phyloP scores from a whole-genome alignment of 2,329 filamentous ascomycete genomes.

The Sodiomyces alkalinus region DNA sequence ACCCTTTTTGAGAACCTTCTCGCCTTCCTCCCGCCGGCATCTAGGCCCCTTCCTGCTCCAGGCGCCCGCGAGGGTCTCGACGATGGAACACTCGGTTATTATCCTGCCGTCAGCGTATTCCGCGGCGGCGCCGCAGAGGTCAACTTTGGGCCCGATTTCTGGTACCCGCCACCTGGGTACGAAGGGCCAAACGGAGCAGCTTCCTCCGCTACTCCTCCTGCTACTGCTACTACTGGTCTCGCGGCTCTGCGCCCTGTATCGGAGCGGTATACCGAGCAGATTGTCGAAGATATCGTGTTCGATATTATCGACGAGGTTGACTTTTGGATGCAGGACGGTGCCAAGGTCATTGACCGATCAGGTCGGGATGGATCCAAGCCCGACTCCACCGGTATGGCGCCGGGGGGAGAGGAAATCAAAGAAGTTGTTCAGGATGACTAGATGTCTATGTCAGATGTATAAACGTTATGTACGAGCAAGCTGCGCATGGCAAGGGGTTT shows the following conservation, averaged over 20 bases:
- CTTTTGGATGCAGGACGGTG: constrained; percentile 62
- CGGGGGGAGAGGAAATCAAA: constrained; percentile 43
- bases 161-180: constrained; percentile 59
- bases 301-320: constrained; percentile 92
- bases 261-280: constrained; percentile 80
- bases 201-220: no score
- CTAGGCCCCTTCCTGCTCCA: constrained; percentile 52
- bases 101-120: constrained; percentile 85
- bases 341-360: constrained; percentile 29
- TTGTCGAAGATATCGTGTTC: constrained; percentile 85
- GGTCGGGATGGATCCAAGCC: constrained; percentile 20
- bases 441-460: no score
- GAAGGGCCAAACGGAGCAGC: no score
- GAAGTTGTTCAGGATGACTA: constrained; percentile 50
- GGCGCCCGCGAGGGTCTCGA: constrained; percentile 78
- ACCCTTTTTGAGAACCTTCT: constrained; percentile 79
- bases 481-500: no score
- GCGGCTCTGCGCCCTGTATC: constrained; percentile 44
- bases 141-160: constrained; percentile 90
- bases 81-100: constrained; percentile 91
- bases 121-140: constrained; percentile 80
- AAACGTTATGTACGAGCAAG: no score
- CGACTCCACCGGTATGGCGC: constrained; percentile 27
- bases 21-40: constrained; percentile 83
- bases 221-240: no score